Base-by-base conservation (phyloP, 2,329 filamentous ascomycete species). In the Colletotrichum scovillei region DNA sequence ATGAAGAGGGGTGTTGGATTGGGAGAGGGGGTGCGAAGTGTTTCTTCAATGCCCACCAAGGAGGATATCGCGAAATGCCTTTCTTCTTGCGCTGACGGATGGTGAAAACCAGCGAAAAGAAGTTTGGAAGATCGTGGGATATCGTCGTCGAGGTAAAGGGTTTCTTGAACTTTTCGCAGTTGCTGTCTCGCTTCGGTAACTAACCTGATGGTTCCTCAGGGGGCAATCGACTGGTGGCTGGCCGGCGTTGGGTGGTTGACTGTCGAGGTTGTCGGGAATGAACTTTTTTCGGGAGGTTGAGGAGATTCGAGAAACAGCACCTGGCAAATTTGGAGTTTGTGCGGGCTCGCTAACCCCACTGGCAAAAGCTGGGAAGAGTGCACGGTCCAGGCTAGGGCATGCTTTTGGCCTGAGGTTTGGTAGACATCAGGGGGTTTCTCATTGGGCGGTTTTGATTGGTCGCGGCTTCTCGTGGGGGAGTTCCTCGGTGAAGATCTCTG, bases 151-250 rank as follows among this genome's bases (percentile, higher is more conserved):
- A 38, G 26, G 38, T 19, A 8, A 16, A 24, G 4, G 55, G 28
- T 28, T 16, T n/a, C 32, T 49, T n/a, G 52, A 55, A 24, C 4
- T 72, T 5, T 24, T 46, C 55, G 55, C 19, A 35, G 32, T 56
- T 66, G 19, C 60, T 60, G 16, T 30, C 14, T 73, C 67, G 38
- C 65, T 30, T 42, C 42, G 42, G 42, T 49, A 64, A 74, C 72
- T 74, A 67, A 74, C 72, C 72, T 74, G 68, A 72, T 74, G 72
- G 63, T 67, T 62, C 24, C 67, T 73, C 68, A 65, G 72, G 42
- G 63, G 58, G 69, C 72, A 74, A 74, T 74, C 72, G 63, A 63
- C 26, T 72, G 63, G 55, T 59, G 65, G 64, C 28, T 71, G 72
- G 63, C 71, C 71, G 71, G 67, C 67, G 71, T 64, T 72, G 64